These are phyloP conservation scores for Arthrobotrys conoides DNA, from an alignment of 2,329 filamentous ascomycete species.

Conservation along the genomic window DNA sequence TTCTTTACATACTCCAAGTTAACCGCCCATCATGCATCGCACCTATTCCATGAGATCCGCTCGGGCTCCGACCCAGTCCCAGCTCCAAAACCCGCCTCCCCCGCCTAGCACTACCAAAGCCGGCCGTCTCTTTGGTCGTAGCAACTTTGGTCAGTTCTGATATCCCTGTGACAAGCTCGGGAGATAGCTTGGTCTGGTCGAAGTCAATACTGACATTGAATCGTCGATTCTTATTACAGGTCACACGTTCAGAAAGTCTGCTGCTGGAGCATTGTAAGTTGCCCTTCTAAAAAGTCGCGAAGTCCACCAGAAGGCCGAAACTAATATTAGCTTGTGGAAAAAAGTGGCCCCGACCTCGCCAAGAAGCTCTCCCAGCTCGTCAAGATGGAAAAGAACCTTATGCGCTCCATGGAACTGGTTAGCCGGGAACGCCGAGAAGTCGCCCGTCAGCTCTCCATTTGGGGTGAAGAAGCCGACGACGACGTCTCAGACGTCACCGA, in stretches of 20 bases:
- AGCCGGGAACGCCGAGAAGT: constrained; percentile 98
- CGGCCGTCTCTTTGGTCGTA: constrained; percentile 87
- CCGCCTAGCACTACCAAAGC: constrained; percentile 92
- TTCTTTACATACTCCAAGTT: neutral
- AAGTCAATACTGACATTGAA: neutral
- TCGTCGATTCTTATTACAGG: constrained; percentile 68
- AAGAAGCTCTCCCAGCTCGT: constrained; percentile 98
- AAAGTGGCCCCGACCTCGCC: constrained; percentile 81
- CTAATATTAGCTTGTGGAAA: constrained; percentile 37
- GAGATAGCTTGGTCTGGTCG: neutral
- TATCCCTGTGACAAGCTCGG: neutral
- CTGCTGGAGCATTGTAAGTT: constrained; percentile 70
- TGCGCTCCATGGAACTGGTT: constrained; percentile 97
- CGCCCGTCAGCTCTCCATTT: constrained; percentile 98
- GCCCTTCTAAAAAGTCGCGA: neutral
- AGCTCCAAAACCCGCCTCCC: constrained; percentile 91
- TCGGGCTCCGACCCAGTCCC: constrained; percentile 93
- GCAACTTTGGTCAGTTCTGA: constrained; percentile 81
- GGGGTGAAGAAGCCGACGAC: constrained; percentile 95
- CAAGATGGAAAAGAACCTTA: constrained; percentile 99
- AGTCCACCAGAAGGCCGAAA: neutral
- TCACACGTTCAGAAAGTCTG: constrained; percentile 73
- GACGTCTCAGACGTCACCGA: constrained; percentile 99
- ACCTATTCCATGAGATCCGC: constrained; percentile 99
- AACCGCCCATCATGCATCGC: constrained; percentile 82